Evolutionary conservation across 352 stramenopile species (phyloP).

Genomic region (Pythium grandisporangium): DNA sequence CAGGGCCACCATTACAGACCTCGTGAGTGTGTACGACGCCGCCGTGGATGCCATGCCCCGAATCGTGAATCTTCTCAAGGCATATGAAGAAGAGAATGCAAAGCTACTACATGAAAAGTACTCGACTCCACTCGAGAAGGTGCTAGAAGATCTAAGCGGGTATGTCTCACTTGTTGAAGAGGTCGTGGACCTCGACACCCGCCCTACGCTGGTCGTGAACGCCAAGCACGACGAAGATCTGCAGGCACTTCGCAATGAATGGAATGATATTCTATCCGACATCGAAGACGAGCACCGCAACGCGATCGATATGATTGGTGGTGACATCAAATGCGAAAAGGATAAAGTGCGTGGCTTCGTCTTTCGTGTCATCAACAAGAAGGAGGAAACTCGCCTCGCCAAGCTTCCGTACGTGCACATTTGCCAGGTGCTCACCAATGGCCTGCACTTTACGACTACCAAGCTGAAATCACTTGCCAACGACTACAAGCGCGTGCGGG

Average conservation of each 20-base stretch:
- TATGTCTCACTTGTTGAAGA: conserved; percentile 73
- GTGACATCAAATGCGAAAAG: conserved; percentile 89
- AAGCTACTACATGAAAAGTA: conserved; percentile 40
- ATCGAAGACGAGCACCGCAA: conserved; percentile 81
- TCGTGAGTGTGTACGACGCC: conserved; percentile 80
- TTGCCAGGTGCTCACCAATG: conserved; percentile 94
- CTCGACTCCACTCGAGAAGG: conserved; percentile 33
- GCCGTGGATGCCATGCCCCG: conserved; percentile 59
- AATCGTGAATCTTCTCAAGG: conserved; percentile 39
- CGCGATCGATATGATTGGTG: conserved; percentile 50
- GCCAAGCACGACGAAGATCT: conserved; percentile 82
- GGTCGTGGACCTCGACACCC: conserved; percentile 77
- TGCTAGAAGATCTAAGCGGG: conserved; percentile 48
- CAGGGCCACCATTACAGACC: conserved; percentile 62
- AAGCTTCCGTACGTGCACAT: conserved; percentile 86
- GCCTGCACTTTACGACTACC: conserved; percentile 96
- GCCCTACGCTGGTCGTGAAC: conserved; percentile 71
- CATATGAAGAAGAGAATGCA: conserved; percentile 27
- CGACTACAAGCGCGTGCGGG: conserved; percentile 76
- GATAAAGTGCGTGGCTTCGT: conserved; percentile 87
- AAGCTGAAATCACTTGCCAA: conserved; percentile 81
- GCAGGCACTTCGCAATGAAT: conserved; percentile 55
- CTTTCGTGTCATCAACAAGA: conserved; percentile 92
- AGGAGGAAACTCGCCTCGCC: conserved; percentile 88
- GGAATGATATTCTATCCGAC: conserved; percentile 53